A percentile compares a stretch with the other conserved stretches of the same genome.
These are phyloP conservation scores for Diplodia scrobiculata DNA, from an alignment of 2,329 filamentous ascomycete genomes.

Conservation along the genomic window DNA sequence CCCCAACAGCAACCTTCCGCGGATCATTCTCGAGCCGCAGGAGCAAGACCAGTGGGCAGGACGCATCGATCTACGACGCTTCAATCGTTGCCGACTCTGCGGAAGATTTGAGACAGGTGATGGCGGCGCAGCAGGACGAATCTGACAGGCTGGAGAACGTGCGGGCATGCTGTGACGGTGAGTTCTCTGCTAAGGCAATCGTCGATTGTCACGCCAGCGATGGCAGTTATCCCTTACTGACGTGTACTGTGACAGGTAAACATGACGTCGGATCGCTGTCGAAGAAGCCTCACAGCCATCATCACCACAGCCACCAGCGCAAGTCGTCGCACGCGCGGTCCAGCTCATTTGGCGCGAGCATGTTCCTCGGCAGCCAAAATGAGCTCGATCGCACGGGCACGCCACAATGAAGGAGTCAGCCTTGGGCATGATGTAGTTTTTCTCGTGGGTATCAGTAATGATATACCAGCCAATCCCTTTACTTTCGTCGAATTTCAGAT, in stretches of 20 bases:
- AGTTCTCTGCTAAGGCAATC: conserved; percentile 52
- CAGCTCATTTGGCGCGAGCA: conserved; percentile 24
- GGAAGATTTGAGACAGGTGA: conserved; percentile 78
- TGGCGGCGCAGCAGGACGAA: conserved; percentile 75
- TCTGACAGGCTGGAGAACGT: conserved; percentile 88
- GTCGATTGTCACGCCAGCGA: conserved; percentile 2
- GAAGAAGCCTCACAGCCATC: conserved; percentile 38
- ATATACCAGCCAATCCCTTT: conserved; percentile 23
- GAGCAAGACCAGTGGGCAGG: conserved; percentile 45
- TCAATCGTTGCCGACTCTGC: conserved; percentile 68
- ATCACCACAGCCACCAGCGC: conserved; percentile 29
- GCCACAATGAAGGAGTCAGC: conserved; percentile 16
- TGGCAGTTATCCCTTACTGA: conserved; percentile 21
- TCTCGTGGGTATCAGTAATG: conserved; percentile 25
- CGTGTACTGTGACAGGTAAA: conserved; percentile 44
- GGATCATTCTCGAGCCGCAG: conserved; percentile 55
- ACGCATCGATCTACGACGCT: conserved; percentile 52
- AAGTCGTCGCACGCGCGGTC: conserved; percentile 19
- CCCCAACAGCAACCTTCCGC: conserved; percentile 46
- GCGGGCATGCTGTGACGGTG: conserved; percentile 90
- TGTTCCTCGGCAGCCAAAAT: conserved; percentile 14
- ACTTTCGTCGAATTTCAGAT: conserved; percentile 28
- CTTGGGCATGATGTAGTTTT: conserved; percentile 20
- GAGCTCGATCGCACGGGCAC: conserved; percentile 22
- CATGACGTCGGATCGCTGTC: conserved; percentile 55